Evolutionary conservation across 371 early-diverging fungal genomes (phyloP), one percentile per base, ranked within the genome.

Genomic region (Rhizopus delemar): DNA sequence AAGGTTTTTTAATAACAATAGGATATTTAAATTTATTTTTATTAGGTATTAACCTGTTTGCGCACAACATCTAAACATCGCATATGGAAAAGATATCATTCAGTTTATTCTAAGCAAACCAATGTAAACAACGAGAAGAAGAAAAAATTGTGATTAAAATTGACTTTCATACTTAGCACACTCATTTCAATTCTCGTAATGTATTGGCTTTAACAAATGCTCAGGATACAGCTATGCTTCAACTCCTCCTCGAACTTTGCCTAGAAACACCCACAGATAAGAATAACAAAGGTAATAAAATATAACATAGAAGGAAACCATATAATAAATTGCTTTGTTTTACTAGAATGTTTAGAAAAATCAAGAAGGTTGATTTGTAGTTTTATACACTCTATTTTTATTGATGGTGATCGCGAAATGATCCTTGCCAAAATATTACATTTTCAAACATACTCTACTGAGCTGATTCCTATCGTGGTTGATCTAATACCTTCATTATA

Each of bases 381-480:
- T 22, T 86, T 83, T 48, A 63, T 84, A 54, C 86, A 86, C 50
- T 68, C 74, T 22, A 59, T 81, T 4, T 86, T 83, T 62, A 75
- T 84, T 50, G 84, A 86, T 46, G 75, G 77, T 28, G 80, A 79
- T 56, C 68, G 78, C 22, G 75, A 75, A 11, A 78, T 75, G 69
- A 56, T 82, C 13, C 68, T 83, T n/a, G 75, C 74, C 36, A 86
- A 86, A 57, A 70, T 82, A 12, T 48, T 86, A n/a, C 86, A 86
- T 57, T 86, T 86, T 46, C 83, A 86, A 52, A 84, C 84, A 0
- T 86, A 86, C 54, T 64, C 83, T 7, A 65, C 71, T 41, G 78
- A 84, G 8, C 66, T 86, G 6, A 69, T 86, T 16, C 84, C 83
- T 0, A 68, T 73, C n/a, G 70, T 82, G 3, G 82, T 84, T 6